Evolutionary conservation across 306 rosid species (phyloP), one percentile per base, ranked within the genome.

Genomic region (Cucurbita pepo): DNA sequence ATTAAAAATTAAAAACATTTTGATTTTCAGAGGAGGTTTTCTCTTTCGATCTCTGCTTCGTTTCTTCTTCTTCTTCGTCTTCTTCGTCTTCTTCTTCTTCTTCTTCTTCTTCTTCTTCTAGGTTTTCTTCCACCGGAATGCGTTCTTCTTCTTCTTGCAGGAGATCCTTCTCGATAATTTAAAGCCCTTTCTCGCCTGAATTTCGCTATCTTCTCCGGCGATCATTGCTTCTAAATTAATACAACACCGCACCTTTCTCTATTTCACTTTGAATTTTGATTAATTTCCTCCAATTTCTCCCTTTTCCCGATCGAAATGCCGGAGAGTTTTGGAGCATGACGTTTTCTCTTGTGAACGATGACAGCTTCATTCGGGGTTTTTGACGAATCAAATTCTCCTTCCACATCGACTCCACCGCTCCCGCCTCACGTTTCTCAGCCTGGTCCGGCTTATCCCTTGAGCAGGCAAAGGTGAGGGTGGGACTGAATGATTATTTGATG

Each of bases 301-400:
- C 10, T 37, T 72, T 72, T 67, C 54, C 51, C 75, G 63, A 72
- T 72, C 75, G 19, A 72, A 45, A 74, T 74, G 71, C 43, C 73
- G 63, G 53, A 36, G 10, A 53, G 36, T 75, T 50, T 75, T 16
- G 72, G 71, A 47, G 78, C 73, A 75, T 64, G 78, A 63, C 22
- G 63, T 63, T 75, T 52, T 59, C 30, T 62, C 10, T 36, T 40
- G 16, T 50, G 21, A 62, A 75, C 7, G 44, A 75, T 75, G 78
- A 64, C 52, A 66, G 72, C 63, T 62, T 75, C 78, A 19, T 75
- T 63, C 9, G 58, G 58, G 30, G 78, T 52, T 14, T 47, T 70
- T 75, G 78, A 75, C 40, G 78, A 75, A 5, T 38, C 78, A 1
- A 75, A 75, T 75, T 41, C 61, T 75, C 78, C 78, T 19, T 60